Base-by-base conservation (phyloP, 345 rosid species). In the Aquilaria malaccensis region DNA sequence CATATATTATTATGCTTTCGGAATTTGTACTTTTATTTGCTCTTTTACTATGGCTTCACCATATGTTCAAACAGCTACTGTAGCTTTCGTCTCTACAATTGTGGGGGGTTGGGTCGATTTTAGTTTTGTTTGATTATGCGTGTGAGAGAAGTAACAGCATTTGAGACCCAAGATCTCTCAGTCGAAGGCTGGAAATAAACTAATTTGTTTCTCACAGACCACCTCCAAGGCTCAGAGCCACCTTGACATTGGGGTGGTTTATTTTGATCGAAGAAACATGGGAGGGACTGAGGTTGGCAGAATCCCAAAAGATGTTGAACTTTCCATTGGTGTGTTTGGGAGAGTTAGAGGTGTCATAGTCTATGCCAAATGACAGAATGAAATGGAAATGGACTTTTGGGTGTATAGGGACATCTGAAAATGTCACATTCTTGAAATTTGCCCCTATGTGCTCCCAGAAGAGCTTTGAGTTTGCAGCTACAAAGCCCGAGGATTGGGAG, bases 401-500 rank as follows among this genome's bases (percentile, higher is more conserved):
- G 61, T 73, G 71, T 10, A 73, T 60, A 10, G 80, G 80, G 10
- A 78, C 64, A 33, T 78, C 80, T 11, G 61, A 60, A 67, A 76
- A 72, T 11, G 33, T 69, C 9, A 81, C 71, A 9, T 55, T 59
- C 46, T 71, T 65, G 49, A 67, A 73, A 41, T 70, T 67, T 13
- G 70, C 81, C 58, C 83, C 71, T 6, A 74, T 78, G 43, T 78
- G 78, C 56, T 78, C 79, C 10, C 74, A 53, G 64, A 78, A 81
- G 41, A 81, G 75, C 13, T 63, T 73, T 50, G 82, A 50, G 56
- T 64, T 73, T 22, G 66, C 54, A 10, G 56, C 30, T 50, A 33
- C 60, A 13, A 9, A 49, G 59, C 22, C 37, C 5, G 64, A 46
- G 32, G 58, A 3, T 55, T 49, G 14, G 37, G 29, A 64, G 30